Conservation (phyloP, 768 basidiomycete species). For the Neoboletus subvelutipes region DNA sequence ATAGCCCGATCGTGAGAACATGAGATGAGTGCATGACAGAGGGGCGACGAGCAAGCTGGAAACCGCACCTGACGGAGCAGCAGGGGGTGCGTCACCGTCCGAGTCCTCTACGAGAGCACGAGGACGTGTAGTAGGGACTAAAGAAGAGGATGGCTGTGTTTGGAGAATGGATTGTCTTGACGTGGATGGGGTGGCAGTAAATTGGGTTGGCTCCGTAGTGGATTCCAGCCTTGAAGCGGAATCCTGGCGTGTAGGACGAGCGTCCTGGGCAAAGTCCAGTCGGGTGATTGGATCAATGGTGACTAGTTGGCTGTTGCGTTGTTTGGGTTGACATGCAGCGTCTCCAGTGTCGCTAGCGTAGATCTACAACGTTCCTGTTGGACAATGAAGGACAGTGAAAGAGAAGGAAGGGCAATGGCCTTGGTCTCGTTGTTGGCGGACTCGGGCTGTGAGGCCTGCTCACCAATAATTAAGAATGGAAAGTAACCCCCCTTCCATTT, state of each 20-base stretch:
- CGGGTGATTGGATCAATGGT: constrained; percentile 71
- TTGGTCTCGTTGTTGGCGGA: constrained; percentile 26
- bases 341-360: constrained; percentile 21
- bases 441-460: constrained; percentile 26
- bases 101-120: constrained; percentile 61
- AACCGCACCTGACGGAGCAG: constrained; percentile 27
- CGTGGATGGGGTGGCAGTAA: constrained; percentile 21
- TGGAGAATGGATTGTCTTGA: constrained; percentile 25
- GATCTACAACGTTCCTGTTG: constrained; percentile 20
- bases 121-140: constrained; percentile 65
- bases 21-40: constrained; percentile 1
- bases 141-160: constrained; percentile 35
- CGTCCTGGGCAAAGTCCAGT: constrained; percentile 57
- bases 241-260: constrained; percentile 41
- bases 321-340: constrained; percentile 28
- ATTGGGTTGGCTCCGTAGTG: constrained; percentile 32
- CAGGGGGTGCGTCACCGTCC: constrained; percentile 32
- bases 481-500: constrained; percentile 31
- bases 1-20: neutral
- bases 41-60: neutral
- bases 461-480: constrained; percentile 21
- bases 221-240: constrained; percentile 49
- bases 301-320: constrained; percentile 30
- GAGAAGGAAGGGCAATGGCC: constrained; percentile 18
- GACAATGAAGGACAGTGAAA: constrained; percentile 21